phyloP scores from a whole-genome alignment of 2,329 filamentous ascomycete genomes.

The Colletotrichum abscissum region DNA sequence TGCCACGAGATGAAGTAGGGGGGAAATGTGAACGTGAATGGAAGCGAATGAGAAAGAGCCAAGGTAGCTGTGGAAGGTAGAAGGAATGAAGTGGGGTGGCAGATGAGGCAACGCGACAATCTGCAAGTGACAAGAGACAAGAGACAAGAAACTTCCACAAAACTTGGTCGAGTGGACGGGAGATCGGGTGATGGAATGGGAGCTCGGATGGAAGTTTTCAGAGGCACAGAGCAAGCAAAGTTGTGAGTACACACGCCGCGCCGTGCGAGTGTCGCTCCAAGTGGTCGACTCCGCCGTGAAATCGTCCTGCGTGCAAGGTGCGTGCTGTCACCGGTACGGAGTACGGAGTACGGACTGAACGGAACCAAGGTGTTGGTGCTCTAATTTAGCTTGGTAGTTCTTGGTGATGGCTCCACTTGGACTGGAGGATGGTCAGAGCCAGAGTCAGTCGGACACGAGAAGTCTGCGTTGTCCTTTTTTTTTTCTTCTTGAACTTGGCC shows the following conservation, averaged over 20 bases:
- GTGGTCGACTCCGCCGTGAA: no score
- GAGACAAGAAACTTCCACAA: background rate
- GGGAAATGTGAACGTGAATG: background rate
- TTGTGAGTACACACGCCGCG: background rate
- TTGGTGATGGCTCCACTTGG: constrained; percentile 12
- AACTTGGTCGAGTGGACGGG: background rate
- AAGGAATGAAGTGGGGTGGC: background rate
- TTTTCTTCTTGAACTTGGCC: background rate
- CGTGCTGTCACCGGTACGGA: background rate
- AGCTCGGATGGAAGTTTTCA: background rate
- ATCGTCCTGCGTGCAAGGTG: background rate
- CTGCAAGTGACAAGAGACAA: background rate
- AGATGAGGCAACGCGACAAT: background rate
- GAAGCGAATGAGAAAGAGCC: background rate
- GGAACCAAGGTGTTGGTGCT: constrained; percentile 16
- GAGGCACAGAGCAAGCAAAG: background rate
- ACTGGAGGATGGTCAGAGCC: background rate
- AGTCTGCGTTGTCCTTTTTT: background rate
- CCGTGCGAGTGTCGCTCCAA: no score
- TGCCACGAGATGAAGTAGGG: background rate
- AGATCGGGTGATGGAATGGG: background rate
- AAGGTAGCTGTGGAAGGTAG: background rate
- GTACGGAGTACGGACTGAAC: background rate
- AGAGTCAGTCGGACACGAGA: background rate
- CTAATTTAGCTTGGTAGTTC: constrained; percentile 5